Evolutionary conservation across 2,329 filamentous ascomycete species (phyloP), one percentile per base, ranked within the genome.

Genomic region (Apiospora malaysiana): DNA sequence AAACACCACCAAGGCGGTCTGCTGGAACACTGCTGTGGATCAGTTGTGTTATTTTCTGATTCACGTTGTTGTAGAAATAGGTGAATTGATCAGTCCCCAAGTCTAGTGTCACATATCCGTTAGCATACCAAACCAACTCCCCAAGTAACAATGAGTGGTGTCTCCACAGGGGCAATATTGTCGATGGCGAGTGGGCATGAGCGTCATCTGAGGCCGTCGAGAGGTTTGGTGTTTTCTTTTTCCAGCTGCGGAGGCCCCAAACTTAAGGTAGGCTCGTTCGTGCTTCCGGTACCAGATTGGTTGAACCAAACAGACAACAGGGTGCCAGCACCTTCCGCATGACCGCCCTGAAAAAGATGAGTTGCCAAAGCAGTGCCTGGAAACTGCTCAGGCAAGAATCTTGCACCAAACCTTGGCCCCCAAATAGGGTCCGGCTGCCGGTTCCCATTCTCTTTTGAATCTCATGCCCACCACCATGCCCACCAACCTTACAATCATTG

Each of bases 1-100:
- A 92, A 73, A 99, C 92, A 69, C 96, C 97, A 73, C 95, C 96
- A 70, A 98, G 90, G 71, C 94, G 92, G 80, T 99, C 96, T 76
- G 92, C 91, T 6, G 94, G 92, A 80, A 97, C 95, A 83, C 89
- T 92, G 74, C 94, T 93, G 80, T 95, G 94, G 66, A 94, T 91
- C 74, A 98, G 82, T 49, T 83, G 82, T 40, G 87, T 89, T 56
- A 90, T 88, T 71, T 85, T 86, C 72, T 85, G 85, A 75, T 89
- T 89, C 69, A 90, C 86, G 32, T 82, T 81, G 73, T 85, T 86
- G 79, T 89, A 90, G 74, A 90, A 89, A 47, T 80, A 74, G 56
- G 83, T 82, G 82, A 98, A 98, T 74, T 92, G 91, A 78, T 96
- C 94, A 69, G 92, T 88, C 32, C 90, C 89, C 79, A 96, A 89